A percentile compares a stretch with the other conserved stretches of the same genome.
Evolutionary conservation across 2,329 filamentous ascomycete genomes (phyloP).

Genomic region (Penicillium decumbens): DNA sequence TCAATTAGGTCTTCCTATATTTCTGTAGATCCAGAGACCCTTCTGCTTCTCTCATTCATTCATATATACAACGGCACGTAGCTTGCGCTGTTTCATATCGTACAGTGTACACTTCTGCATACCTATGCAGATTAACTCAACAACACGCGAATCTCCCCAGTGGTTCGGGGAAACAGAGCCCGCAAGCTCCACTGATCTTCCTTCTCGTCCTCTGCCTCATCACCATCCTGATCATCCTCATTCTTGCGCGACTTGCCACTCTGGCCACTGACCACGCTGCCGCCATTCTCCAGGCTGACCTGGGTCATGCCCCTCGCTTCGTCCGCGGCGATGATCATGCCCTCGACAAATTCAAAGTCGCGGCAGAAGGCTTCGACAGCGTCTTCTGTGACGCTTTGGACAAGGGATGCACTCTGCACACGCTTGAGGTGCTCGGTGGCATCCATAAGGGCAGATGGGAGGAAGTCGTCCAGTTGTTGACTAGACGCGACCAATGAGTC

Average conservation of each 20-base stretch:
- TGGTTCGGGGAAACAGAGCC: constrained; percentile 59
- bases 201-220: constrained; percentile 37
- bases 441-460: constrained; percentile 90
- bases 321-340: constrained; percentile 56
- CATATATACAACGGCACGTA: not conserved
- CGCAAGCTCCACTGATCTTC: constrained; percentile 42
- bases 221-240: constrained; percentile 28
- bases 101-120: not conserved
- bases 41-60: not conserved
- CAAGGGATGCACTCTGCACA: constrained; percentile 66
- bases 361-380: constrained; percentile 79
- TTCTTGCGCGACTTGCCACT: constrained; percentile 19
- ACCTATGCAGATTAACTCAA: constrained; percentile 46
- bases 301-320: constrained; percentile 42
- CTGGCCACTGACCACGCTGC: constrained; percentile 20
- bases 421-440: constrained; percentile 74
- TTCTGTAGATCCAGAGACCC: not conserved
- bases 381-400: constrained; percentile 71
- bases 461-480: constrained; percentile 78
- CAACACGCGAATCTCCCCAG: constrained; percentile 60
- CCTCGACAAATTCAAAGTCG: constrained; percentile 71
- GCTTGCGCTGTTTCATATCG: not conserved
- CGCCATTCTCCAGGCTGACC: constrained; percentile 27
- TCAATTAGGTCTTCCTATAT: not conserved
- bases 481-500: constrained; percentile 61